Evolutionary conservation across 1,284 basidiomycete species (phyloP), one percentile per base, ranked within the genome.

Genomic region (Cutaneotrichosporon mucoides): DNA sequence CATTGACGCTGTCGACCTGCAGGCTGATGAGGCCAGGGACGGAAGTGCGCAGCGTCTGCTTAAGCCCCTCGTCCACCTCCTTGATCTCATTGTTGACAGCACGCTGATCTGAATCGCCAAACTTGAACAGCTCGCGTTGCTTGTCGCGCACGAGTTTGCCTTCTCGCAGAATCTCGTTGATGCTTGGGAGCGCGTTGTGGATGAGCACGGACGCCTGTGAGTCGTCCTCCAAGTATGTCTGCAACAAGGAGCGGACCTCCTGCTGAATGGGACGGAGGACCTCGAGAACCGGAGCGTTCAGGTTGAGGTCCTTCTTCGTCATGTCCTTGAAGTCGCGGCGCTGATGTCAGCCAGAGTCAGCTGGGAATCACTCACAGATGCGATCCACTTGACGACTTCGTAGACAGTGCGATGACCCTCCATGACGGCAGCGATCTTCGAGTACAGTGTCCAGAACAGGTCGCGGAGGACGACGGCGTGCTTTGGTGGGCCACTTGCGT

Each of bases 381-480:
- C 88, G 61, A 96, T 91, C 61, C 91, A 85, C 69, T 86, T 88
- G 1, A 90, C 84, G 1, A 99, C 90, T 75, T 99, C 96, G 70
- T 89, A 93, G 1, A 96, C 84, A 2, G 97, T 89, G 50, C 94
- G 82, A 66, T 98, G 82, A 8, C 93, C 91, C 76, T 99, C 94
- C 40, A 90, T 83, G n/a, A 98, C 89, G 16, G 96, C 96, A 69
- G 94, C 88, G 55, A 99, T 77, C 77, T 99, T 99, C 5, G 93
- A 96, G 74, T 92, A 99, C 13, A 97, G 76, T 4, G 96, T 98
- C 94, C 95, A 99, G 77, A 99, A 98, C 41, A 99, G 82, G 77
- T 99, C 96, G 61, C 83, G 84, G 55, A 98, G 76, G n/a, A 89
- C 86, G 68, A 94, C 89, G 63, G 91, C 87, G 73, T 96, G 88